Evolutionary conservation across 768 basidiomycete genomes (phyloP).

Genomic region (Cystobasidium ongulense): DNA sequence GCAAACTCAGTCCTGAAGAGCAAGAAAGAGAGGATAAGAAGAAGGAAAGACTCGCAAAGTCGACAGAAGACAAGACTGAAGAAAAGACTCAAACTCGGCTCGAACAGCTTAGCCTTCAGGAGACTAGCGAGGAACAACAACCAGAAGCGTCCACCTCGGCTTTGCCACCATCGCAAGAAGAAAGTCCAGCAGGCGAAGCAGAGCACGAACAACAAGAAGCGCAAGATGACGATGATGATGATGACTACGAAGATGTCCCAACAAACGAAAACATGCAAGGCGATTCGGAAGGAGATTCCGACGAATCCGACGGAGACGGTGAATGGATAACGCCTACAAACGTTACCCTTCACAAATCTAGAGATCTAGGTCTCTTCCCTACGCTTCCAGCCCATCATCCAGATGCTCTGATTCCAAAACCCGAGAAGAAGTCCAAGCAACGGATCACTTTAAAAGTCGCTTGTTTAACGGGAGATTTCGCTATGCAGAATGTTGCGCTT

Average conservation of each 20-base stretch:
- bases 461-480: conserved; percentile 97
- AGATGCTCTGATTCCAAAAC: background rate
- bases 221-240: conserved; percentile 17
- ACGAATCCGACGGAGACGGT: conserved; percentile 39
- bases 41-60: background rate
- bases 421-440: conserved; percentile 43
- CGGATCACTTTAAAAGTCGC: conserved; percentile 54
- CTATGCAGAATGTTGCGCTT: conserved; percentile 93
- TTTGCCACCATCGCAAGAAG: conserved; percentile 6
- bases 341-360: conserved; percentile 73
- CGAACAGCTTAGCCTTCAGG: background rate
- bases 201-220: background rate
- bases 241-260: conserved; percentile 18
- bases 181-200: conserved; percentile 9
- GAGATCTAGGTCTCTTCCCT: conserved; percentile 72
- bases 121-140: background rate
- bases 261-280: conserved; percentile 33
- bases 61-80: conserved; percentile 10
- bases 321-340: conserved; percentile 89
- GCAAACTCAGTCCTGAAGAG: conserved; percentile 42
- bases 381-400: conserved; percentile 37
- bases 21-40: conserved; percentile 38
- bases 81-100: conserved; percentile 3
- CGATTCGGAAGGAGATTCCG: conserved; percentile 40
- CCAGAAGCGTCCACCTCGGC: conserved; percentile 20